Base-by-base conservation (phyloP, 2,329 filamentous ascomycete species). In the Phyllosticta citrichinensis region DNA sequence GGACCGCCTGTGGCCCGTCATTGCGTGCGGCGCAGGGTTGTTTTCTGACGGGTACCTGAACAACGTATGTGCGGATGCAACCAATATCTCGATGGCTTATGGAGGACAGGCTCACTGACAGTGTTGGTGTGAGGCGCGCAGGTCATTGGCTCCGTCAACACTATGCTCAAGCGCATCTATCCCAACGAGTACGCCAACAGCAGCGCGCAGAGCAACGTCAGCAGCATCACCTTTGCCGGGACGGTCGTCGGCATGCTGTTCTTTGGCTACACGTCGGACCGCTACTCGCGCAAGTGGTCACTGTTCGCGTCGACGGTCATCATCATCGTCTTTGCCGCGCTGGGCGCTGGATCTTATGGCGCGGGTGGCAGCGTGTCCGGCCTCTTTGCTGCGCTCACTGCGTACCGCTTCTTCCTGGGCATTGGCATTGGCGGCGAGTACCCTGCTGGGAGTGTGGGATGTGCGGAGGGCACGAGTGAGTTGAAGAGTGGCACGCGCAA, bases 41-140 rank as follows among this genome's bases (percentile, higher is more conserved):
- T 96, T 96, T 75, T 91, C 87, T 24, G 92, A 96, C 73, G 92
- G 92, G 17, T 96, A 96, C 73, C 83, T 96, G 70, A 95, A 96
- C 75, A 91, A 89, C 69, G 22, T 22, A 22, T n/a, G 89, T 91
- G 66, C 76, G 67, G 63, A n/a, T 22, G 35, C 50, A 55, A 52
- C 22, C 22, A 22, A 22, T 3, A 22, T 22, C 22, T 22, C 22
- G 22, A 22, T 22, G 22, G 3, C 3, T 22, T 3, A 22, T 22
- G 22, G 22, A 22, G 22, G 22, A 22, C 22, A 22, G 22, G 22
- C 22, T 22, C 22, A n/a, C 20, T 40, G 11, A 33, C 27, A 50
- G 6, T 11, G 12, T 56, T 20, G 8, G n/a, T 11, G 10, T n/a
- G 24, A n/a, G 9, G 52, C 10, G 17, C 27, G 24, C 22, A 88